Evolutionary conservation across 495 filamentous ascomycete genomes (phyloP).

Genomic region (Aspergillus biplanus): DNA sequence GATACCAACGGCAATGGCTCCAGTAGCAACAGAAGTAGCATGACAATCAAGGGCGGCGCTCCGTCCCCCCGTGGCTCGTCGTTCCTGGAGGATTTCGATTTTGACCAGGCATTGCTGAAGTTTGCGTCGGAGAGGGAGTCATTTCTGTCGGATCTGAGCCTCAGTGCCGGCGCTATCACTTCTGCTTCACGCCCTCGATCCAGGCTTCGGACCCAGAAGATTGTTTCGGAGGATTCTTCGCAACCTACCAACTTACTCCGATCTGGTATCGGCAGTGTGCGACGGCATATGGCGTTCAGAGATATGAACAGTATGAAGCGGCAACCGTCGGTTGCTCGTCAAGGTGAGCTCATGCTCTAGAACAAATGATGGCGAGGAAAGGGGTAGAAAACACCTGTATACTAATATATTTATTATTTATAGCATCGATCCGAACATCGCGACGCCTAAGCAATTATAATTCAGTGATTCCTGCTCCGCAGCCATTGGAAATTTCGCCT

Average conservation of each 20-base stretch:
- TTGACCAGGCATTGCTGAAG: slow-evolving; percentile 87
- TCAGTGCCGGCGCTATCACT: slow-evolving; percentile 82
- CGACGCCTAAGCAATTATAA: slow-evolving; percentile 96
- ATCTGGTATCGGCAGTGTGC: slow-evolving; percentile 73
- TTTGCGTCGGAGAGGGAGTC: slow-evolving; percentile 93
- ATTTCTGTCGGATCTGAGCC: slow-evolving; percentile 89
- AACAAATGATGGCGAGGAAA: neutral
- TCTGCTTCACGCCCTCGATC: slow-evolving; percentile 71
- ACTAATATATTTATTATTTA: slow-evolving; percentile 3
- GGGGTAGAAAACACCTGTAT: neutral
- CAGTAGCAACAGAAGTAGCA: slow-evolving; percentile 84
- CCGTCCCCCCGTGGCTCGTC: slow-evolving; percentile 42
- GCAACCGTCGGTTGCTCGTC: slow-evolving; percentile 76
- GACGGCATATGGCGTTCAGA: slow-evolving; percentile 82
- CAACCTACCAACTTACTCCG: slow-evolving; percentile 50
- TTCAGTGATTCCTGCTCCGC: slow-evolving; percentile 91
- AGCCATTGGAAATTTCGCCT: slow-evolving; percentile 86
- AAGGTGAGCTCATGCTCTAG: slow-evolving; percentile 58
- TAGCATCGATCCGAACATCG: slow-evolving; percentile 76
- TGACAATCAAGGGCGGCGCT: slow-evolving; percentile 69
- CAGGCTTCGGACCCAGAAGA: slow-evolving; percentile 76
- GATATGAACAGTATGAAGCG: slow-evolving; percentile 96
- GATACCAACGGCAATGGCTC: slow-evolving; percentile 58
- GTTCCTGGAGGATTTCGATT: slow-evolving; percentile 72
- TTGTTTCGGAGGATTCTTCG: slow-evolving; percentile 72